Percentiles rank a stretch among this genome's conserved stretches.
Conservation (phyloP, 352 stramenopile species). For the Phytophthora meadii region DNA sequence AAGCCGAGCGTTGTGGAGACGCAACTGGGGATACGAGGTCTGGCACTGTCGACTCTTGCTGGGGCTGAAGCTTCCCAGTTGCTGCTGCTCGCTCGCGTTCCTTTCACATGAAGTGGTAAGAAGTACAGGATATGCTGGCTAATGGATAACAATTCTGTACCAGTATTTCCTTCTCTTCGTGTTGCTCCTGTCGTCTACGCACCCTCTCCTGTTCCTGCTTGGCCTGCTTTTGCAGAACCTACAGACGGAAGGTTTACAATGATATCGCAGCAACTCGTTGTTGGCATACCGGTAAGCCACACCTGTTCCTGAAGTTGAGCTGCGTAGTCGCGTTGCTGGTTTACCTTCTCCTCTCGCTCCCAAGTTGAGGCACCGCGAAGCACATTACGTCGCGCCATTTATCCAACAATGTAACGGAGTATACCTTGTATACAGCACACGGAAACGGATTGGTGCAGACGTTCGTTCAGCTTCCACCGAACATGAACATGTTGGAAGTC, state of each 20-base stretch:
- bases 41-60: conserved; percentile 8
- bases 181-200: conserved; percentile 52
- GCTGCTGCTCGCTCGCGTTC: conserved; percentile 20
- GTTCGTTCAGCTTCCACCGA: too few species aligned
- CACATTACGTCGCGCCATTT: conserved; percentile 35
- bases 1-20: conserved; percentile 3
- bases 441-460: too few species aligned
- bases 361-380: conserved; percentile 47
- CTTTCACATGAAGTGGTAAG: conserved; percentile 5
- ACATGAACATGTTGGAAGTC: too few species aligned
- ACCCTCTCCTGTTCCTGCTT: conserved; percentile 49
- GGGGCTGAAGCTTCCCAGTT: conserved; percentile 22
- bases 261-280: neutral
- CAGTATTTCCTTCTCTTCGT: conserved; percentile 52
- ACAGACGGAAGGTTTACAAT: neutral
- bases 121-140: neutral
- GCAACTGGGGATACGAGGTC: neutral
- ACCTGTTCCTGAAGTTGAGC: conserved; percentile 75
- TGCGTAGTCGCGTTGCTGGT: conserved; percentile 70
- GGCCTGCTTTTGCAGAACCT: conserved; percentile 60
- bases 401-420: too few species aligned
- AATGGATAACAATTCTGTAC: conserved; percentile 15
- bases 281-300: neutral
- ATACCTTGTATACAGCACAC: too few species aligned
- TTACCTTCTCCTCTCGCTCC: conserved; percentile 59